phyloP scores from a whole-genome alignment of 441 rosid genomes.

The Viola pubescens region DNA sequence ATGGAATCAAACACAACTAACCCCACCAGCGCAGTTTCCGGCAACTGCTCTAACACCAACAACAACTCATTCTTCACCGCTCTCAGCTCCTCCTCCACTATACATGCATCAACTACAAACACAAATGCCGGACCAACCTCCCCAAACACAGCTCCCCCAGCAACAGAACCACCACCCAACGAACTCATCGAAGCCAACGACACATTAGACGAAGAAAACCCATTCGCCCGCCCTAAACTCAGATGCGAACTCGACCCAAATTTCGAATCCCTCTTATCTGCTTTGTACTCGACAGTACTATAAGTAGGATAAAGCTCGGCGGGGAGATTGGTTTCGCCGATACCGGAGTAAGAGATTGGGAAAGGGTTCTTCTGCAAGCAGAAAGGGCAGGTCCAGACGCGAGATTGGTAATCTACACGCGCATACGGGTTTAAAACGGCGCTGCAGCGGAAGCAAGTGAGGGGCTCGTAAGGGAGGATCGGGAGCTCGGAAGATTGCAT shows the following conservation, averaged over 20 bases:
- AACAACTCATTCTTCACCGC: slow-evolving; percentile 66
- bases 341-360: slow-evolving; percentile 63
- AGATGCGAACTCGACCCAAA: slow-evolving; percentile 9
- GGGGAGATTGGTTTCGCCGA: slow-evolving; percentile 72
- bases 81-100: slow-evolving; percentile 54
- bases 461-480: slow-evolving; percentile 68
- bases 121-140: slow-evolving; percentile 70
- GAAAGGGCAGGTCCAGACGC: slow-evolving; percentile 82
- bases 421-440: slow-evolving; percentile 78
- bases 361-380: slow-evolving; percentile 54
- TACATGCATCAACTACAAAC: slow-evolving; percentile 69
- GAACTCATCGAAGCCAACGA: slow-evolving; percentile 42
- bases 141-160: slow-evolving; percentile 15
- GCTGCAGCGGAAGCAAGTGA: slow-evolving; percentile 55
- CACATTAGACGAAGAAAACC: slow-evolving; percentile 31
- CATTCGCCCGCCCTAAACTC: slow-evolving; percentile 21
- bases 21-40: slow-evolving; percentile 62
- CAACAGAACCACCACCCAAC: slow-evolving; percentile 17
- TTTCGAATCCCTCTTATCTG: slow-evolving; percentile 19
- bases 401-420: slow-evolving; percentile 74
- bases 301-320: slow-evolving; percentile 96
- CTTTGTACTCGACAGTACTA: slow-evolving; percentile 64
- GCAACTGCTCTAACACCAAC: slow-evolving; percentile 67
- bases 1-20: slow-evolving; percentile 70
- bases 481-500: slow-evolving; percentile 79